Percentiles rank a stretch among this genome's conserved stretches.
Conservation (phyloP, 768 basidiomycete species). For the Suillus weaverae region DNA sequence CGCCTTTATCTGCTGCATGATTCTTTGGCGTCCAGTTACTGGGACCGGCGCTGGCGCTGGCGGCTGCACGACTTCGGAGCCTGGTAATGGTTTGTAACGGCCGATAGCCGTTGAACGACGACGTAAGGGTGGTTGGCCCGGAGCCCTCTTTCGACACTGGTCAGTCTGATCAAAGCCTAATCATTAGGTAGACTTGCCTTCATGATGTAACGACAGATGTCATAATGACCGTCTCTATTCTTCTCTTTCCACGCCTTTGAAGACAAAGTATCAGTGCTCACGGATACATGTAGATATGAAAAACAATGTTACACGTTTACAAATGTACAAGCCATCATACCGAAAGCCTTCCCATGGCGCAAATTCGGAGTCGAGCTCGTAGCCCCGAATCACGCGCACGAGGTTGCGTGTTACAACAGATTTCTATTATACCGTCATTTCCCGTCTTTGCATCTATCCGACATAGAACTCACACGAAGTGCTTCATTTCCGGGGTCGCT, state of each 20-base stretch:
- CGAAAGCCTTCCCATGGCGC: slow-evolving; percentile 26
- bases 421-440: slow-evolving; percentile 13
- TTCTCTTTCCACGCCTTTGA: slow-evolving; percentile 23
- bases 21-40: neutral
- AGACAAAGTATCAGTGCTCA: neutral
- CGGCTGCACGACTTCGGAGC: neutral
- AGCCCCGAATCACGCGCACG: slow-evolving; percentile 30
- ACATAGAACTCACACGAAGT: slow-evolving; percentile 16
- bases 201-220: slow-evolving; percentile 27
- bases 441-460: neutral
- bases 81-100: neutral
- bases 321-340: slow-evolving; percentile 32
- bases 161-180: neutral
- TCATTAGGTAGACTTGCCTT: slow-evolving; percentile 16
- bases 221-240: slow-evolving; percentile 11
- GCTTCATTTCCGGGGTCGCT: slow-evolving; percentile 7
- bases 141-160: slow-evolving; percentile 22
- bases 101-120: neutral
- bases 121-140: slow-evolving; percentile 26
- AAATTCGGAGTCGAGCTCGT: slow-evolving; percentile 19
- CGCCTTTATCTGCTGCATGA: neutral
- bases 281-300: neutral
- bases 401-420: slow-evolving; percentile 19
- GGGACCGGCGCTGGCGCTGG: neutral
- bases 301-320: slow-evolving; percentile 17